Base-by-base conservation (phyloP, 306 rosid genomes). In the Delonix regia region DNA sequence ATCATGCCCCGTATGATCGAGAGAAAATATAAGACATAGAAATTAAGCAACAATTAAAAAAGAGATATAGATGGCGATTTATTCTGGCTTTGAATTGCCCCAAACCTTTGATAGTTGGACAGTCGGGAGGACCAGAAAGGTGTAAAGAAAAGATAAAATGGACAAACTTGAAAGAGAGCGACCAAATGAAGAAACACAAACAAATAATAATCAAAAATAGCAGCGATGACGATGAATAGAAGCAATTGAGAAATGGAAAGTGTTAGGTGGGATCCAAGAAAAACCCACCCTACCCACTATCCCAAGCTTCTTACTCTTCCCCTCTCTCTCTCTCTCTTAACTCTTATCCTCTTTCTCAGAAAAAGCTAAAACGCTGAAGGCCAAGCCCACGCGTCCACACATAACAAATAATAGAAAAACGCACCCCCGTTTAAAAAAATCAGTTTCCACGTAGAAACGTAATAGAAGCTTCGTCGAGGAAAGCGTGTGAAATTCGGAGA, bases 191-290 rank as follows among this genome's bases (percentile, higher is more conserved):
- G 77, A 66, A 78, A 22, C 62, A 14, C 41, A 36, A 79, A 76
- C 53, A 55, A 13, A 62, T 22, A 39, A 41, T 45, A 78, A 22
- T 53, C 10, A 57, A 59, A 66, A 28, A 69, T 16, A 65, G 70
- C 64, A 67, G 65, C 41, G 75, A 75, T 80, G 67, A 71, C 78
- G 60, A 88, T 72, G 68, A 82, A 41, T 56, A 41, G 68, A 86
- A 85, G 88, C 82, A 82, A 87, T 81, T 66, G 74, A 75, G 72
- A 87, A 78, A 78, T 79, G 66, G 71, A 60, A 76, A 48, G 87
- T 4, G 87, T 75, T 90, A 88, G 97, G 94, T 90, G 83, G 79
- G 82, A 71, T 6, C 71, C 83, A 52, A 61, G 82, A 83, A 80
- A 85, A 83, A 75, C 59, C 79, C 79, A 44, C 61, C 64, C 19